Conservation (phyloP, 768 basidiomycete genomes). For the Hericium coralloides region DNA sequence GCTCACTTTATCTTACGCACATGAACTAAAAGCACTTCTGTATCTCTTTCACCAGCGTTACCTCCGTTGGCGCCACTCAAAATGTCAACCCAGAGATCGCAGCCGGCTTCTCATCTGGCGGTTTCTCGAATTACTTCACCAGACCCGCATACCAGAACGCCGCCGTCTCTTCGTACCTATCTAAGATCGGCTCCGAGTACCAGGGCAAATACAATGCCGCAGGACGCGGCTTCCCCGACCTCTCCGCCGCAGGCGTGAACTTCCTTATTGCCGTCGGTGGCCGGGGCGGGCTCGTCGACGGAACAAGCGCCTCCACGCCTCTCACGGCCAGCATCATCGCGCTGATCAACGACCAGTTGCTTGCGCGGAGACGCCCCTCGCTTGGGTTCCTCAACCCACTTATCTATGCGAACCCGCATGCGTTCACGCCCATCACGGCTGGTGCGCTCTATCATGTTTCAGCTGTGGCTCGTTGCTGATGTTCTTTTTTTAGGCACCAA, state of each 20-base stretch:
- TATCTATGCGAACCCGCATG: constrained; percentile 8
- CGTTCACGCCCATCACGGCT: not conserved
- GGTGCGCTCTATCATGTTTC: not conserved
- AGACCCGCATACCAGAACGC: constrained; percentile 27
- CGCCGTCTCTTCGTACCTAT: constrained; percentile 29
- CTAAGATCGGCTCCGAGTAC: constrained; percentile 20
- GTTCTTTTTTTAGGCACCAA: constrained; percentile 24
- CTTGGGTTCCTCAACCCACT: constrained; percentile 16
- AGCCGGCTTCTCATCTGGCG: constrained; percentile 19
- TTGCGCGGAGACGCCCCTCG: constrained; percentile 14
- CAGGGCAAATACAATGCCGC: constrained; percentile 22
- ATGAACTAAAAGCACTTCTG: not conserved
- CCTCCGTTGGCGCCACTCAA: not conserved
- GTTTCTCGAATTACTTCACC: constrained; percentile 22
- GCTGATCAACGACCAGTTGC: constrained; percentile 26
- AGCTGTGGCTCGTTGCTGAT: too few relatives aligned
- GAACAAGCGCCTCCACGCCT: constrained; percentile 25
- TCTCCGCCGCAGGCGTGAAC: constrained; percentile 30
- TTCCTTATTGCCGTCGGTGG: constrained; percentile 12
- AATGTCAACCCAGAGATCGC: constrained; percentile 12
- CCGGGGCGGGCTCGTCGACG: constrained; percentile 11
- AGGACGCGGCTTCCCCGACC: constrained; percentile 41
- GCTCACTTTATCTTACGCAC: not conserved
- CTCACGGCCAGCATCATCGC: constrained; percentile 25
- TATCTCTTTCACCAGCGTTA: not conserved